phyloP scores from a whole-genome alignment of 2,329 filamentous ascomycete genomes.

The Ceratocystis cubensis region DNA sequence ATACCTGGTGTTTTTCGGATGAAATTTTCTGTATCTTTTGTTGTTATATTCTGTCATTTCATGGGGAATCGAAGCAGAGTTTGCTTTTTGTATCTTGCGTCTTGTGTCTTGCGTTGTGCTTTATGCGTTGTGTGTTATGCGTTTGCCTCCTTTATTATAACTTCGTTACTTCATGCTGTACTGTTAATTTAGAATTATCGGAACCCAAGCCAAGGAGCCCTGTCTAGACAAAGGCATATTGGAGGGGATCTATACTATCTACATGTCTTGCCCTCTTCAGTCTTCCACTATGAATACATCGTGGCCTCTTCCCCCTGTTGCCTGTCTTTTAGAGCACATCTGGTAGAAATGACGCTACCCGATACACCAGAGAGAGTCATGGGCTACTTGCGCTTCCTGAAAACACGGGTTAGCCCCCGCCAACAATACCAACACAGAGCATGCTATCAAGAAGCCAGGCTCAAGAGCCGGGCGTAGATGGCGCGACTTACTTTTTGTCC shows the following conservation, averaged over 20 bases:
- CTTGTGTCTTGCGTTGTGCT: neutral
- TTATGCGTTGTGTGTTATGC: neutral
- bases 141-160: neutral
- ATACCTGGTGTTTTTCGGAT: neutral
- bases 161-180: neutral
- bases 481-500: conserved; percentile 23
- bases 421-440: no score
- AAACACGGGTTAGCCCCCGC: no score
- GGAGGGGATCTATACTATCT: no score
- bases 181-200: conserved; percentile 1
- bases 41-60: conserved; percentile 11
- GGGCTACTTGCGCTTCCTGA: no score
- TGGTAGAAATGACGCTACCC: no score
- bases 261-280: no score
- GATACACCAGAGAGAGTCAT: no score
- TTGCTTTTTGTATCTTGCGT: neutral
- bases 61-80: neutral
- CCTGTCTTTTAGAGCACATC: no score
- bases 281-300: no score
- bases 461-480: neutral
- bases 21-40: conserved; percentile 6
- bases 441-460: conserved; percentile 6
- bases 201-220: neutral
- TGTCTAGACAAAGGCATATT: no score
- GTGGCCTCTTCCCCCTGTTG: no score